Conservation (phyloP, 305 asterid species). For the Solanum hybrid region DNA sequence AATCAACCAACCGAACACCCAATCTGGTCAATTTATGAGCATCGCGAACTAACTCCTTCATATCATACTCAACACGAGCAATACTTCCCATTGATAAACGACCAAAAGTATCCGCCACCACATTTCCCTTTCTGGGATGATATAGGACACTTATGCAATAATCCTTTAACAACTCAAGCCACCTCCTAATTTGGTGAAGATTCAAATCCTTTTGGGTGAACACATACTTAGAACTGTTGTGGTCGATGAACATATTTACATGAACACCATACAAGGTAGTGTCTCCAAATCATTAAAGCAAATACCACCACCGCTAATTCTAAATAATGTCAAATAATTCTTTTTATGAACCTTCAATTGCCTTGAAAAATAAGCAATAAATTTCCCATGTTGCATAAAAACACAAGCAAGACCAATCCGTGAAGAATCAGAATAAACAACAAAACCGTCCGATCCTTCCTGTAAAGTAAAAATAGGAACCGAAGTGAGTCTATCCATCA, state of each 20-base stretch:
- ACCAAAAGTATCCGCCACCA: too few relatives aligned
- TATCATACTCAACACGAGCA: too few relatives aligned
- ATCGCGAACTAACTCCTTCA: too few relatives aligned
- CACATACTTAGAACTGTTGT: not conserved
- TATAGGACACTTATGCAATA: too few relatives aligned
- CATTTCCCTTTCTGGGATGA: too few relatives aligned
- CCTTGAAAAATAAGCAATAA: not conserved
- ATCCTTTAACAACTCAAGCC: not conserved
- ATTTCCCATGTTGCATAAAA: not conserved
- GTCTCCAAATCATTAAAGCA: not conserved
- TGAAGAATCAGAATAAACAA: not conserved
- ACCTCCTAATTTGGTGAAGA: not conserved
- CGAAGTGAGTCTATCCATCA: not conserved
- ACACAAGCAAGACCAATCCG: not conserved
- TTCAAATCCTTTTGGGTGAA: too few relatives aligned
- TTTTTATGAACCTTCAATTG: not conserved
- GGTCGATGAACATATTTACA: not conserved
- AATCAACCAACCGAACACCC: too few relatives aligned
- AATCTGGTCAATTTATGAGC: too few relatives aligned
- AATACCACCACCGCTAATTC: not conserved
- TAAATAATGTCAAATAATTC: not conserved
- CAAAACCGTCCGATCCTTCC: not conserved
- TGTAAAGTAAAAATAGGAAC: not conserved
- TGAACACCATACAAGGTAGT: not conserved
- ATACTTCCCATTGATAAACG: too few relatives aligned